Conservation (phyloP, 78 protist species). For the Planoprotostelium fungivorum region DNA sequence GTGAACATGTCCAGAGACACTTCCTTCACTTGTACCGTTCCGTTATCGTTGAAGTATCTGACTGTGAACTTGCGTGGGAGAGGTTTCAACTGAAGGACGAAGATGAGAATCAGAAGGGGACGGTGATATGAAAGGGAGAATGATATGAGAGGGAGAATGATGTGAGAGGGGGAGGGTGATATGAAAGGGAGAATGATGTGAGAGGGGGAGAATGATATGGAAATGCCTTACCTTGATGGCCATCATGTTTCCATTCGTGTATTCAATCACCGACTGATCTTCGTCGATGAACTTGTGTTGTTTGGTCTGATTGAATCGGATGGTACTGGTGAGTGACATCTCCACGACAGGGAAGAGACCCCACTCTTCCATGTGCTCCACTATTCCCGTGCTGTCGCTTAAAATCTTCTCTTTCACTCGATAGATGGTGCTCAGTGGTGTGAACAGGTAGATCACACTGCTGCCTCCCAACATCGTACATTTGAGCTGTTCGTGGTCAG, state of each 20-base stretch:
- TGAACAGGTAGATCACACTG: no score
- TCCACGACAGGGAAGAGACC: neutral
- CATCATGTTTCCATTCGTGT: neutral
- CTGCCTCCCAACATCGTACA: no score
- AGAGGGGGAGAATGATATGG: no score
- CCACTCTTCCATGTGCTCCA: neutral
- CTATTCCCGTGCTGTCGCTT: no score
- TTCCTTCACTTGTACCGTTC: neutral
- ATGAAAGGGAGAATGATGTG: no score
- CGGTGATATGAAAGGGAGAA: no score
- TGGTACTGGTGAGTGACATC: neutral
- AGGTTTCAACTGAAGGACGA: neutral
- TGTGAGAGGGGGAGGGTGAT: no score
- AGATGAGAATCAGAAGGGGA: no score
- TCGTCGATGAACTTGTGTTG: neutral
- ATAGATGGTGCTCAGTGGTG: no score
- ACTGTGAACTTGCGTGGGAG: neutral
- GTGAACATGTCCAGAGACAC: neutral
- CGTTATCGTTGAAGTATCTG: neutral
- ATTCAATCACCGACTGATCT: neutral
- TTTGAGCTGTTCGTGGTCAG: no score
- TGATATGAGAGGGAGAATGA: no score
- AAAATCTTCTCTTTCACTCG: no score
- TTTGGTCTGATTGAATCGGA: neutral
- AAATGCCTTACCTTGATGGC: neutral